phyloP scores from a whole-genome alignment of 2,329 filamentous ascomycete genomes.

The Falciphora oryzae region DNA sequence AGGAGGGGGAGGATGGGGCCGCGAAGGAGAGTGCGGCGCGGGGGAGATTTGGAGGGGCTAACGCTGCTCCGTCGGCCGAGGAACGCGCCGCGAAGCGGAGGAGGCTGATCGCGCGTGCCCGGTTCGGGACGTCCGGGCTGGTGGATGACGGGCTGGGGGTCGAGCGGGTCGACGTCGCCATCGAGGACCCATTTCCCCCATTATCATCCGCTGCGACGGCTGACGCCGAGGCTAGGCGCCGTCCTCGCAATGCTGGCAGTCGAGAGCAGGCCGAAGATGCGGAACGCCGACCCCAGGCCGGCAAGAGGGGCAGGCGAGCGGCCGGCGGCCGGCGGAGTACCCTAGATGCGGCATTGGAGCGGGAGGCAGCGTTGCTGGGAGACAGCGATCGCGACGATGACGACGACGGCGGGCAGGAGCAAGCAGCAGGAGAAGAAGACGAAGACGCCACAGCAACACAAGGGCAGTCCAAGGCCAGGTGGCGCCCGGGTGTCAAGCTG shows the following conservation, averaged over 20 bases:
- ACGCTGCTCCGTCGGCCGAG: conserved; percentile 17
- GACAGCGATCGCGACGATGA: conserved; percentile 18
- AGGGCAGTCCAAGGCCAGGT: conserved; percentile 22
- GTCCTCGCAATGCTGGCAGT: background rate
- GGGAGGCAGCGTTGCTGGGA: conserved; percentile 23
- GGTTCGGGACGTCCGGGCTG: conserved; percentile 61
- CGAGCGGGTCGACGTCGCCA: conserved; percentile 53
- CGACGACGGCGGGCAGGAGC: conserved; percentile 17
- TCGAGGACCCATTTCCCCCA: conserved; percentile 51
- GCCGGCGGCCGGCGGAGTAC: conserved; percentile 25
- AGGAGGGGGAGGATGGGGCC: conserved; percentile 15
- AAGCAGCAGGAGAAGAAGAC: conserved; percentile 21
- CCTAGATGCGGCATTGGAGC: conserved; percentile 29
- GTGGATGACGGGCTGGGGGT: conserved; percentile 54
- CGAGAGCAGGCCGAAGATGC: conserved; percentile 9
- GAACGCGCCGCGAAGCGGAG: conserved; percentile 46
- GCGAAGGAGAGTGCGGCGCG: background rate
- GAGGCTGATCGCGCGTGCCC: conserved; percentile 55
- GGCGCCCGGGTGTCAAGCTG: conserved; percentile 57
- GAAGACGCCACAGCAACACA: conserved; percentile 17
- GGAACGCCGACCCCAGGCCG: conserved; percentile 14
- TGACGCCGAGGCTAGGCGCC: background rate
- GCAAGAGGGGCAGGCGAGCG: conserved; percentile 7
- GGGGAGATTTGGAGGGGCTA: conserved; percentile 13
- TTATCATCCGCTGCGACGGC: conserved; percentile 8